Evolutionary conservation across 768 basidiomycete genomes (phyloP).

Genomic region (Lanmaoa pseudosensibilis): DNA sequence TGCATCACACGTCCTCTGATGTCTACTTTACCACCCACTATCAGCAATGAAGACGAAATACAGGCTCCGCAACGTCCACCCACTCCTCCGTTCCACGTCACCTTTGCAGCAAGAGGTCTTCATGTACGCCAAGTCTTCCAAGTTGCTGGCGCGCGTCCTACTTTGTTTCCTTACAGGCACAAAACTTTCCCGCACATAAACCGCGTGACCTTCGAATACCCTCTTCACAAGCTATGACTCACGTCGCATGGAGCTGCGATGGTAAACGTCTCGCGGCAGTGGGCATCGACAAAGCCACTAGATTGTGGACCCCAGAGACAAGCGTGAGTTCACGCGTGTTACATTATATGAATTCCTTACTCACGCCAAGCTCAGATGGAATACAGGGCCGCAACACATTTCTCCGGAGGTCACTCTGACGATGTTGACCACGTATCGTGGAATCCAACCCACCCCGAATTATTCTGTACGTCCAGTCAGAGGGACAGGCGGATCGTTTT

Average conservation of each 20-base stretch:
- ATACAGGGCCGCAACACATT: conserved; percentile 59
- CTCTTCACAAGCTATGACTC: conserved; percentile 63
- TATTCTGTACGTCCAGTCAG: conserved; percentile 78
- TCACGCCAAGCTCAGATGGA: conserved; percentile 55
- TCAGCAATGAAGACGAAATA: conserved; percentile 54
- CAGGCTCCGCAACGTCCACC: conserved; percentile 59
- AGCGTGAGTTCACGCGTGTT: conserved; percentile 50
- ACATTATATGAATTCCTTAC: background rate
- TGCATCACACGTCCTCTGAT: conserved; percentile 11
- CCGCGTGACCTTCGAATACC: conserved; percentile 72
- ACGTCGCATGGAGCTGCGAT: conserved; percentile 84
- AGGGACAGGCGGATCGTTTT: conserved; percentile 75
- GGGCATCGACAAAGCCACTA: conserved; percentile 73
- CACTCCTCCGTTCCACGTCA: conserved; percentile 71
- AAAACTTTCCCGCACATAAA: conserved; percentile 77
- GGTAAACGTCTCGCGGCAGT: conserved; percentile 80
- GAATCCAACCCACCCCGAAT: conserved; percentile 83
- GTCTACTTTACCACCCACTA: conserved; percentile 23
- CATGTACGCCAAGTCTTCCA: conserved; percentile 51
- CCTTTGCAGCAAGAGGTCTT: conserved; percentile 66
- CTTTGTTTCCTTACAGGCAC: conserved; percentile 47
- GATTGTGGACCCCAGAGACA: conserved; percentile 79
- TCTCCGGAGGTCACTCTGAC: conserved; percentile 70
- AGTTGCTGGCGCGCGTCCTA: conserved; percentile 14
- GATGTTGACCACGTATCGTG: conserved; percentile 83